A percentile compares a stretch with the other conserved stretches of the same genome.
Evolutionary conservation across 192 early-diverging fungal genomes (phyloP).

Genomic region (Coemansia sp.): DNA sequence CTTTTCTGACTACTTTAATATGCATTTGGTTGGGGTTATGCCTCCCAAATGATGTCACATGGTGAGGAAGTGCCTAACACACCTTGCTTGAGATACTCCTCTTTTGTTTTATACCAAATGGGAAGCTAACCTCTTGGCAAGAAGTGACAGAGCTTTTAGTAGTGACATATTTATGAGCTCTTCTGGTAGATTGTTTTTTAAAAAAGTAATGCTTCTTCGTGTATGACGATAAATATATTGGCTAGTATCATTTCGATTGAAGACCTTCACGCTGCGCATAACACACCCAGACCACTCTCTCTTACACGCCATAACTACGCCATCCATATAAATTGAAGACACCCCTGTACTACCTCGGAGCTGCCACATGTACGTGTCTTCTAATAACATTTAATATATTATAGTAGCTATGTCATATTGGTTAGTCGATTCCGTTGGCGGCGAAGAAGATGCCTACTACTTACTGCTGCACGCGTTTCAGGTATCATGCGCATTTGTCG

Average conservation of each 20-base stretch:
- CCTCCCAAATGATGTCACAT: no score
- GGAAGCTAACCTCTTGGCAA: neutral
- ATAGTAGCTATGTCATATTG: neutral
- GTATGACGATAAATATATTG: neutral
- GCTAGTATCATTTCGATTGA: neutral
- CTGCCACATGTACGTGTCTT: neutral
- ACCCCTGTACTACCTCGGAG: neutral
- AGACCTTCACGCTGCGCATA: neutral
- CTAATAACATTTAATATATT: neutral
- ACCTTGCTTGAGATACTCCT: no score
- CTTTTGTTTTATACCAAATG: neutral
- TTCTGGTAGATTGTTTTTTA: neutral
- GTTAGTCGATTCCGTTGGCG: neutral
- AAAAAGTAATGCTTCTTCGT: neutral
- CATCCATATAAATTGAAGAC: neutral
- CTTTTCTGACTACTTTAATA: no score
- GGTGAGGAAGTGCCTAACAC: no score
- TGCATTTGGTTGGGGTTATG: no score
- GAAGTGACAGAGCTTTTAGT: neutral
- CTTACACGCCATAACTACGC: neutral
- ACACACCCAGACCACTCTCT: neutral
- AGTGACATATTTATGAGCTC: neutral
- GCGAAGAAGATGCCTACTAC: slow-evolving; percentile 19
- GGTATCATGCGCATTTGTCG: slow-evolving; percentile 9
- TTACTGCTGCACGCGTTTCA: slow-evolving; percentile 12